phyloP scores from a whole-genome alignment of 108 stramenopile genomes.

The Epithemia pelagica region DNA sequence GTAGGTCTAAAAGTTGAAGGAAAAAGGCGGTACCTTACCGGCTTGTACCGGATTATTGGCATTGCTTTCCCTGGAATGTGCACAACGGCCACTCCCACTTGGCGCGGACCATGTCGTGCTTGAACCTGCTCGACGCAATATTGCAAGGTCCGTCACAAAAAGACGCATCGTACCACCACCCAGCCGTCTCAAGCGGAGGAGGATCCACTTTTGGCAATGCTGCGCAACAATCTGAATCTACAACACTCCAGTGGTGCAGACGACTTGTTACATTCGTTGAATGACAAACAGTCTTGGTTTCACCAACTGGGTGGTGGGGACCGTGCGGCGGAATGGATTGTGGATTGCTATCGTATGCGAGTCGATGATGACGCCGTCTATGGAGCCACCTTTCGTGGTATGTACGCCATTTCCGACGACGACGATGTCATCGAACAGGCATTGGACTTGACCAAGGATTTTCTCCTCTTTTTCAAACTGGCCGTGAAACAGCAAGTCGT shows the following conservation, averaged over 20 bases:
- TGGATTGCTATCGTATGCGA: background rate
- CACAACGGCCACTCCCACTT: slow-evolving; percentile 26
- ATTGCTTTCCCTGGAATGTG: slow-evolving; percentile 39
- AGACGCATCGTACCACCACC: too few species aligned
- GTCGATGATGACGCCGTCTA: background rate
- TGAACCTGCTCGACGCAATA: slow-evolving; percentile 23
- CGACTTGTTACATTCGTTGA: background rate
- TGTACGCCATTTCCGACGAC: background rate
- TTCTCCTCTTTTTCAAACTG: background rate
- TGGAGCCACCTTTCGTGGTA: background rate
- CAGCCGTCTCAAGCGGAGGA: too few species aligned
- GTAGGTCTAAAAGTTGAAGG: slow-evolving; percentile 34
- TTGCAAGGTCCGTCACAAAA: slow-evolving; percentile 31
- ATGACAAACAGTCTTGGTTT: background rate
- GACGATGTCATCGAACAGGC: background rate
- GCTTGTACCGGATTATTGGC: slow-evolving; percentile 15
- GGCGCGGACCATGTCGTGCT: slow-evolving; percentile 10
- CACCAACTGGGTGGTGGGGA: background rate
- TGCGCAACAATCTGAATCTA: too few species aligned
- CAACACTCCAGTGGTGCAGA: too few species aligned
- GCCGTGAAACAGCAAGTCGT: background rate
- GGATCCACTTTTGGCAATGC: too few species aligned
- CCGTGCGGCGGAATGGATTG: background rate
- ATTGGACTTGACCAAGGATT: background rate
- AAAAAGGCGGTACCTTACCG: slow-evolving; percentile 30